Conservation (phyloP, 2,329 filamentous ascomycete species). For the Neoarthrinium moseri region DNA sequence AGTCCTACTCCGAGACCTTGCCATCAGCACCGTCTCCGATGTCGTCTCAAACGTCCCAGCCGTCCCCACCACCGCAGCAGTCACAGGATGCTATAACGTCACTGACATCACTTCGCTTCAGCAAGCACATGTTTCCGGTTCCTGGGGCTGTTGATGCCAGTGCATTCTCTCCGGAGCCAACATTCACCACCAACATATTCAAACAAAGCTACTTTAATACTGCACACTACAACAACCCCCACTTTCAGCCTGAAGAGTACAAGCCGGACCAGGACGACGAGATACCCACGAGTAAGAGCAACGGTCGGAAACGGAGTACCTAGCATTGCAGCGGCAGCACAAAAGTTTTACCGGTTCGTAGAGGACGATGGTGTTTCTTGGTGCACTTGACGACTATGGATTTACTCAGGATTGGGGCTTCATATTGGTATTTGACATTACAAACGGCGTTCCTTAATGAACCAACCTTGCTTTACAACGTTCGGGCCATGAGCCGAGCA, state of each 20-base stretch:
- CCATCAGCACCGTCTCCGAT: conserved; percentile 19
- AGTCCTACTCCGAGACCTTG: conserved; percentile 30
- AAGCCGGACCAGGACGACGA: conserved; percentile 38
- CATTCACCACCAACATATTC: conserved; percentile 57
- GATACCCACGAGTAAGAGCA: conserved; percentile 19
- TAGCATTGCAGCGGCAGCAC: conserved; percentile 24
- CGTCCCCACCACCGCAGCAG: conserved; percentile 28
- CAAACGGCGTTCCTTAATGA: not conserved
- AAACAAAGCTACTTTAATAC: conserved; percentile 67
- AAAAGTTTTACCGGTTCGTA: conserved; percentile 18
- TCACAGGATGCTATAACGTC: conserved; percentile 24
- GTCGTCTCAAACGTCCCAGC: conserved; percentile 21
- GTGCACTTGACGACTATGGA: not conserved
- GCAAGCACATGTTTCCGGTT: conserved; percentile 49
- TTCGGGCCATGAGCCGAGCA: no score
- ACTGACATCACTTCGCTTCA: conserved; percentile 46
- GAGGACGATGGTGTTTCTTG: conserved; percentile 6
- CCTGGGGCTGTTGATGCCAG: conserved; percentile 31
- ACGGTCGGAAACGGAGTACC: conserved; percentile 25
- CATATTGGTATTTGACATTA: no score
- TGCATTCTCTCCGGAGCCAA: conserved; percentile 38
- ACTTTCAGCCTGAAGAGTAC: conserved; percentile 57
- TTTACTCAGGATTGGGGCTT: not conserved
- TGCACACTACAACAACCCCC: conserved; percentile 65
- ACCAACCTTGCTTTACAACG: no score